Evolutionary conservation across 305 asterid genomes (phyloP), one percentile per base, ranked within the genome.

Genomic region (Fraxinus baroniana): DNA sequence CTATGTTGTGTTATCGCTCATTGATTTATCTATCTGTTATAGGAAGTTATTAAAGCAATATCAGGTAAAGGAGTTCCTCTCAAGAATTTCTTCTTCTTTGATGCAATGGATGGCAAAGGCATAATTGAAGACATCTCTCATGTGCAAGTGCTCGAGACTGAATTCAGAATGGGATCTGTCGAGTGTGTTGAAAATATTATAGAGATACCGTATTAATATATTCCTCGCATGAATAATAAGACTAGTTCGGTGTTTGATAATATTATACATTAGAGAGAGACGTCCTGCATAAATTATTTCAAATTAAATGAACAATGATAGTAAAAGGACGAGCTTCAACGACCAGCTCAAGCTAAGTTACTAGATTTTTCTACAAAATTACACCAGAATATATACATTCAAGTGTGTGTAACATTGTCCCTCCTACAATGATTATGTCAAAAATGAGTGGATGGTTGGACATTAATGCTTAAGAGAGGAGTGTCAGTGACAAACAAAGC

Each of bases 41-140:
- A 94, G 99, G 98, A 96, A 89, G 99, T 94, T 41, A 93, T 94
- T 32, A 94, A 96, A 87, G 98, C 98, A 44, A 88, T 96, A 91
- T 93, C 97, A 73, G 99, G 99, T 81, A 96, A 93, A 87, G 98
- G 99, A 3, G 95, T 93, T 82, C 99, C 98, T 0, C 52, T 96
- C 52, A 94, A 94, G 82, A 96, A 96, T 85, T 96, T 93, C 90
- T 96, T 96, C 90, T 94, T 91, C 90, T 96, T 85, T 60, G 97
- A 94, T 57, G 93, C 93, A 13, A 85, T 84, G 90, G 98, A 93
- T 78, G 99, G 99, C 37, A 93, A 91, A 85, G 98, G 98, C 81
- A 71, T 90, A 71, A 92, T 93, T 32, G 98, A 94, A 84, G 98
- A 96, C 86, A 87, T 93, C 77, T 85, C 89, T 7, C 78, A 72